Percentiles rank a stretch among this genome's conserved stretches.
These are phyloP conservation scores for Salix dunnii DNA, from an alignment of 345 rosid species.

Conservation along the genomic window DNA sequence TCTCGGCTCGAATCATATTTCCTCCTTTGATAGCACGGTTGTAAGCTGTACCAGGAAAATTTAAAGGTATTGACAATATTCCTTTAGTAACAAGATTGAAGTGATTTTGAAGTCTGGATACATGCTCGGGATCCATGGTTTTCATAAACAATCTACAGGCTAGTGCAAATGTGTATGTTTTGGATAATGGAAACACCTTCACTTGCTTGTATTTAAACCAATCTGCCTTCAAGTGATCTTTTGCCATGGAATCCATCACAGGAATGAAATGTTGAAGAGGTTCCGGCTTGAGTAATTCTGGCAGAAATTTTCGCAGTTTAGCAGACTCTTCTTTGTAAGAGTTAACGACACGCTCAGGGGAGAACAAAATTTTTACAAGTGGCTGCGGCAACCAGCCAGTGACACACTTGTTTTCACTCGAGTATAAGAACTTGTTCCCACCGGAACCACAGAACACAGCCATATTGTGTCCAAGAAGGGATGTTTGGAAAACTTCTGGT, in stretches of 20 bases:
- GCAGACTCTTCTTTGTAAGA: too few relatives aligned
- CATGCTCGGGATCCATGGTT: not conserved
- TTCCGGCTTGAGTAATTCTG: not conserved
- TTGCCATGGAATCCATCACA: conserved; percentile 13
- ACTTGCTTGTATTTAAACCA: conserved; percentile 3
- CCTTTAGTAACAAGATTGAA: not conserved
- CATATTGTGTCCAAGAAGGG: conserved; percentile 5
- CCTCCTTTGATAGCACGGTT: not conserved
- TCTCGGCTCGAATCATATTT: not conserved
- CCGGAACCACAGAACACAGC: conserved; percentile 10
- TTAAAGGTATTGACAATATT: conserved; percentile 3
- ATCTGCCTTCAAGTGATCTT: not conserved
- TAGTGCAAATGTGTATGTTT: conserved; percentile 9
- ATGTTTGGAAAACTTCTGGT: not conserved
- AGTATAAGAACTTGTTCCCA: conserved; percentile 18
- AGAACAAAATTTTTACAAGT: not conserved
- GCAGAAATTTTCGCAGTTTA: not conserved
- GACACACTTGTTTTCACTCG: conserved; percentile 2
- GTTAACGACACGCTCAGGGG: not conserved
- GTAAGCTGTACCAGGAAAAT: conserved; percentile 16
- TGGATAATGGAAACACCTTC: conserved; percentile 3
- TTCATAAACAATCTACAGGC: conserved; percentile 13
- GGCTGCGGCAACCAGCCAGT: conserved; percentile 12
- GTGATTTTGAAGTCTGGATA: not conserved
- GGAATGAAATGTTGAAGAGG: conserved; percentile 11